Base-by-base conservation (phyloP, 306 rosid species). In the Crotalaria pallida region DNA sequence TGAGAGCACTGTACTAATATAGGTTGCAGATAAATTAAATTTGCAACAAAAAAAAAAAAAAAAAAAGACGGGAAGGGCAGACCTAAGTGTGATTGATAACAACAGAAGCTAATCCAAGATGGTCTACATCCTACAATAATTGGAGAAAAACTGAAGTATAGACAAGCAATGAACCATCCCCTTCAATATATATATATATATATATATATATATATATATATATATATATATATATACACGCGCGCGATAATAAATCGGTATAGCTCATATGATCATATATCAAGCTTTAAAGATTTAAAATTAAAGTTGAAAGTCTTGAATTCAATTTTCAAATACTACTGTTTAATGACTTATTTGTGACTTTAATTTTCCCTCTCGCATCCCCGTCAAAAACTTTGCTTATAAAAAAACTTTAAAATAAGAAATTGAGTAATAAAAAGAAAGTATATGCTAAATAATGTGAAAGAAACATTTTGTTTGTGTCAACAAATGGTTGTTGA, bases 51-150 rank as follows among this genome's bases (percentile, higher is more conserved):
- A n/a, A n/a, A n/a, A n/a, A n/a, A n/a, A n/a, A n/a, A n/a, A 58
- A 67, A 29, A 59, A 26, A 31, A 63, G 33, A 49, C 27, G 40
- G 43, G 19, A 47, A 51, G 38, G 16, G 9, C 15, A 34, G 69
- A 87, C 87, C 80, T 59, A 23, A 15, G 86, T 78, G 49, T 87
- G 87, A 81, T 95, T 87, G 41, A 87, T 85, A 21, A 80, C 86
- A 72, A 84, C 89, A 75, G 84, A 85, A 26, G 84, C 82, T 56
- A 74, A 80, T 67, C 77, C 69, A 51, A 88, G 70, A 80, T 80
- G 82, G 53, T 83, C 84, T 10, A 82, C 93, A 58, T 49, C 82
- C 84, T 10, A 82, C 93, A 58, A 82, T 88, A 85, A 84, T 85
- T 50, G 83, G 78, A 74, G 89, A 81, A 65, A 84, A 88, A 24